These are phyloP conservation scores for Zygosaccharomyces bailii DNA, from an alignment of 805 yeast species.

Conservation along the genomic window DNA sequence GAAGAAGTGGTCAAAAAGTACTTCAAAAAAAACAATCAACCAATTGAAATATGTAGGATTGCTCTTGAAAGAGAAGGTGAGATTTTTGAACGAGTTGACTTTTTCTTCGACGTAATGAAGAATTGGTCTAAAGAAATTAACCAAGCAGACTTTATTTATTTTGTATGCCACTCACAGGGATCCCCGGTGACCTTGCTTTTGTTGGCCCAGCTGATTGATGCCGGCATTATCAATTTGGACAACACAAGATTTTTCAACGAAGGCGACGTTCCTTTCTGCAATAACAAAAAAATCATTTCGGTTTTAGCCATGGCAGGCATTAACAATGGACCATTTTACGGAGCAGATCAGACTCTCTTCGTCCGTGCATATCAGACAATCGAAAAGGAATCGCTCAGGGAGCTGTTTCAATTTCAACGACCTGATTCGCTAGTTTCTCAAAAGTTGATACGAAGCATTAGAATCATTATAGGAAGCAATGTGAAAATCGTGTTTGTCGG, in stretches of 20 bases:
- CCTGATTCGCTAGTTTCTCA: constrained; percentile 68
- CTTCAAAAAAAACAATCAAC: constrained; percentile 44
- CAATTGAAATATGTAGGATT: constrained; percentile 71
- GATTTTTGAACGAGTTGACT: constrained; percentile 79
- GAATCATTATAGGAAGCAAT: constrained; percentile 60
- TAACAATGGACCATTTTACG: constrained; percentile 90
- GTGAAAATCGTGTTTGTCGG: constrained; percentile 82
- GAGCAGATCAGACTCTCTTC: constrained; percentile 79
- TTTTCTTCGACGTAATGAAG: constrained; percentile 65
- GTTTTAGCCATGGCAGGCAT: constrained; percentile 94
- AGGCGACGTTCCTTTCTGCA: constrained; percentile 13
- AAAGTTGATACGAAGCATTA: constrained; percentile 63
- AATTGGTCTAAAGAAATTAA: constrained; percentile 55
- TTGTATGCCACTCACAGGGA: constrained; percentile 96
- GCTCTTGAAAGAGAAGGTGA: constrained; percentile 94
- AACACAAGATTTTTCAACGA: constrained; percentile 25
- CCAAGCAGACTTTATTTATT: constrained; percentile 80
- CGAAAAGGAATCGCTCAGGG: constrained; percentile 82
- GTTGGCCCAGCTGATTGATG: constrained; percentile 66
- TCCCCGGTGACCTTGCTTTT: constrained; percentile 84
- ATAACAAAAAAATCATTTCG: constrained; percentile 50
- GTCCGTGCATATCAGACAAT: constrained; percentile 87
- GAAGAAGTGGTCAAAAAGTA: constrained; percentile 71
- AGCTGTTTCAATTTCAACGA: constrained; percentile 83
- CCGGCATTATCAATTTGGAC: constrained; percentile 44